A percentile compares a stretch with the other conserved stretches of the same genome.
These are phyloP conservation scores for Tagetes patula DNA, from an alignment of 129 eudicot genomes.

Conservation along the genomic window DNA sequence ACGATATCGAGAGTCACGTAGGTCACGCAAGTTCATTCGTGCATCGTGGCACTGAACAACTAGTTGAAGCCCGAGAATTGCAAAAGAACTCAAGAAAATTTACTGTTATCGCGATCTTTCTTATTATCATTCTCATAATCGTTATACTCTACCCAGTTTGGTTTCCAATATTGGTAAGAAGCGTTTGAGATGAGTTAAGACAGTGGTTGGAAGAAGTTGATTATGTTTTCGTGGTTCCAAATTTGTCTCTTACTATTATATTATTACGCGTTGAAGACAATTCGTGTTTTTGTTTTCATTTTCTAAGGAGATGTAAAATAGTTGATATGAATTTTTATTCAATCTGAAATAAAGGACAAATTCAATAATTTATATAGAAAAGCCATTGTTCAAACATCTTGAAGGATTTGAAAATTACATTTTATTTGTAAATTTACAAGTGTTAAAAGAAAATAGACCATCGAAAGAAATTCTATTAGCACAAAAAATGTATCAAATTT, in stretches of 20 bases:
- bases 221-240: constrained; percentile 21
- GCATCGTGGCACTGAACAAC: constrained; percentile 73
- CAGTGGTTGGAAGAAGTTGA: constrained; percentile 19
- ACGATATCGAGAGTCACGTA: constrained; percentile 83
- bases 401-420: no score
- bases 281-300: constrained; percentile 22
- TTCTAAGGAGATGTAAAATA: constrained; percentile 29
- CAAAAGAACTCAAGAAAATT: constrained; percentile 82
- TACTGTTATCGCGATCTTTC: constrained; percentile 51
- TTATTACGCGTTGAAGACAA: constrained; percentile 23
- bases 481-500: no score
- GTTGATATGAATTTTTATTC: constrained; percentile 27
- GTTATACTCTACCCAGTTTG: constrained; percentile 57
- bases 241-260: constrained; percentile 20
- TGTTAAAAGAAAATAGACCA: no score
- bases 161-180: constrained; percentile 40
- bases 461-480: no score
- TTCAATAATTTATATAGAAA: no score
- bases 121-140: constrained; percentile 38
- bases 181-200: constrained; percentile 17
- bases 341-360: constrained; percentile 25
- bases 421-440: no score
- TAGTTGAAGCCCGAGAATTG: constrained; percentile 61
- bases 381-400: no score
- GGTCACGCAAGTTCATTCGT: constrained; percentile 93